Conservation (phyloP, 2,329 filamentous ascomycete genomes). For the Epicoccum nigrum region DNA sequence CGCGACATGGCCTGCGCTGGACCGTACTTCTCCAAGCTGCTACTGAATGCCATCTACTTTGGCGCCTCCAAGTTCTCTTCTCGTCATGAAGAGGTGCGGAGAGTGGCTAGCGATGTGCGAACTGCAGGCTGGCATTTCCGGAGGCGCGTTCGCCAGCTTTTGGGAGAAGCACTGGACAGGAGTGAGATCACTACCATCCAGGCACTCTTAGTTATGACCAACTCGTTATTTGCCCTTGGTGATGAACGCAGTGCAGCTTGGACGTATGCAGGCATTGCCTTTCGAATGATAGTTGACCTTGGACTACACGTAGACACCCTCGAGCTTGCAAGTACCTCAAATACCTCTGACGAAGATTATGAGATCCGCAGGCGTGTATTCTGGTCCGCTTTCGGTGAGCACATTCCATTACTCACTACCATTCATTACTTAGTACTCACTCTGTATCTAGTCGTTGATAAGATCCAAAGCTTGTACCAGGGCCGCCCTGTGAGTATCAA, state of each 20-base stretch:
- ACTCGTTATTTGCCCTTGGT: slow-evolving; percentile 57
- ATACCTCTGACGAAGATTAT: slow-evolving; percentile 53
- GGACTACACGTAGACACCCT: slow-evolving; percentile 57
- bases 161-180: slow-evolving; percentile 54
- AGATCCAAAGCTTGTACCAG: slow-evolving; percentile 62
- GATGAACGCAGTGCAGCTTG: slow-evolving; percentile 61
- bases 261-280: slow-evolving; percentile 64
- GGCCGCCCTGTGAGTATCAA: slow-evolving; percentile 58
- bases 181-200: slow-evolving; percentile 62
- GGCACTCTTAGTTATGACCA: slow-evolving; percentile 59
- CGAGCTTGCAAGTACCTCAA: slow-evolving; percentile 35
- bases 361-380: slow-evolving; percentile 55
- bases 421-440: slow-evolving; percentile 7
- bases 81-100: slow-evolving; percentile 51
- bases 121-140: slow-evolving; percentile 58
- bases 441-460: slow-evolving; percentile 49
- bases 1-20: slow-evolving; percentile 57
- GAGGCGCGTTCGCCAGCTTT: slow-evolving; percentile 54
- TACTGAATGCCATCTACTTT: slow-evolving; percentile 62
- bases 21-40: slow-evolving; percentile 62
- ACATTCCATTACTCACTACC: fast-evolving
- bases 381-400: slow-evolving; percentile 52
- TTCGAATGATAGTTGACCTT: slow-evolving; percentile 62
- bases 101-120: slow-evolving; percentile 53
- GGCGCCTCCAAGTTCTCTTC: slow-evolving; percentile 55